Percentiles rank a stretch among this genome's conserved stretches.
Conservation (phyloP, 768 basidiomycete species). For the Myochromella boudieri region DNA sequence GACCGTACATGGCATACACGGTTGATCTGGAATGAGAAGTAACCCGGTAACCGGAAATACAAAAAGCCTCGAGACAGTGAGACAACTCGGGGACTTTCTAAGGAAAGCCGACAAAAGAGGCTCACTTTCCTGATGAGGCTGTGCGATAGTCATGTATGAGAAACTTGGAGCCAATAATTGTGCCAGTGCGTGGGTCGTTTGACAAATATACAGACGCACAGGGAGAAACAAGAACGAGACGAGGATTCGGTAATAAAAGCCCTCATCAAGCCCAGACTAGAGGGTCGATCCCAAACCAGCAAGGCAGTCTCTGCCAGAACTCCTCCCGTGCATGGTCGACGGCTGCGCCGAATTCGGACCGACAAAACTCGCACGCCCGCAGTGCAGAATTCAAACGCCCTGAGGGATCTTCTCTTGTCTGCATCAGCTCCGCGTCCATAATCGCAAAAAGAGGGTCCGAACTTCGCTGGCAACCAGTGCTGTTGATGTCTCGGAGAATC, state of each 20-base stretch:
- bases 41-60: constrained; percentile 3
- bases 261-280: constrained; percentile 24
- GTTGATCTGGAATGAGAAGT: constrained; percentile 1
- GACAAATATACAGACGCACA: not conserved
- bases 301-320: constrained; percentile 63
- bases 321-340: constrained; percentile 61
- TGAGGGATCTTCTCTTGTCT: constrained; percentile 49
- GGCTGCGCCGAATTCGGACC: constrained; percentile 57
- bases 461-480: constrained; percentile 61
- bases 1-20: not conserved
- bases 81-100: constrained; percentile 8
- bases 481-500: constrained; percentile 71
- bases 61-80: constrained; percentile 3
- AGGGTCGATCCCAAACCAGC: constrained; percentile 61
- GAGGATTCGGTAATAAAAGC: constrained; percentile 3
- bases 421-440: constrained; percentile 65
- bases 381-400: constrained; percentile 43
- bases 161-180: constrained; percentile 10
- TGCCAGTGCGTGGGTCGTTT: constrained; percentile 8
- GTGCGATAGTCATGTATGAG: constrained; percentile 10
- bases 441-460: constrained; percentile 74
- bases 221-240: not conserved
- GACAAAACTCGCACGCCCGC: constrained; percentile 65
- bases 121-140: constrained; percentile 7
- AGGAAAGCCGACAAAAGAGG: constrained; percentile 10